phyloP scores from a whole-genome alignment of 495 filamentous ascomycete species.

The Penicillium nucicola region DNA sequence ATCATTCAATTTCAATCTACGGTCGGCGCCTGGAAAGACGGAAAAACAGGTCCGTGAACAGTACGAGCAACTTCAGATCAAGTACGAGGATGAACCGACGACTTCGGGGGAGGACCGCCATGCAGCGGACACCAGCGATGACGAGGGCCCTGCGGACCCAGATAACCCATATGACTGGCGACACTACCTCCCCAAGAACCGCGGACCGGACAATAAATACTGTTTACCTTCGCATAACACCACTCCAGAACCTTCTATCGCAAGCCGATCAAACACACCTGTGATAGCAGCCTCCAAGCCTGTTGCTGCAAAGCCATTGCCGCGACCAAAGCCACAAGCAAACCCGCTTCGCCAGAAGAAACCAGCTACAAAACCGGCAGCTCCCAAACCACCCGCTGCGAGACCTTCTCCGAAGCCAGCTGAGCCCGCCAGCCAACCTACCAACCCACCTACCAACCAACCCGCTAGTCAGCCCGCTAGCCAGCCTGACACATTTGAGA shows the following conservation, averaged over 20 bases:
- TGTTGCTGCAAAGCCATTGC: too few species aligned
- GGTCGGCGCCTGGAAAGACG: conserved; percentile 45
- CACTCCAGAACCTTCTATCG: conserved; percentile 36
- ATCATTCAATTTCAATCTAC: conserved; percentile 56
- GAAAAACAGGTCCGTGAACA: conserved; percentile 43
- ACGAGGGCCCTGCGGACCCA: conserved; percentile 46
- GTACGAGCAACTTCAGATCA: conserved; percentile 43
- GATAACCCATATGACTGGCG: conserved; percentile 59
- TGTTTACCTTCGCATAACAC: conserved; percentile 27
- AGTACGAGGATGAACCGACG: conserved; percentile 37
- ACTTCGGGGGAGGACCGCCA: conserved; percentile 38
- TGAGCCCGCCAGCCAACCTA: conserved; percentile 16
- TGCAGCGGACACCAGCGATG: conserved; percentile 35
- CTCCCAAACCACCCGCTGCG: background rate
- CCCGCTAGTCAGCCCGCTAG: conserved; percentile 9
- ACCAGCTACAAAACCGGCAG: too few species aligned
- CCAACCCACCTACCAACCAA: conserved; percentile 18
- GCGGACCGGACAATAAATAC: conserved; percentile 31
- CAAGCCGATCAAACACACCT: conserved; percentile 35
- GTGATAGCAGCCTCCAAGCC: conserved; percentile 26
- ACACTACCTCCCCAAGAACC: conserved; percentile 50
- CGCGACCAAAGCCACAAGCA: too few species aligned
- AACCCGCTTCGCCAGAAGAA: too few species aligned
- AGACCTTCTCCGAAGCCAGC: conserved; percentile 29
- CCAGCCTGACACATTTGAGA: conserved; percentile 14